Evolutionary conservation across 2,329 filamentous ascomycete species (phyloP).

Genomic region (Pseudocercospora fijiensis): DNA sequence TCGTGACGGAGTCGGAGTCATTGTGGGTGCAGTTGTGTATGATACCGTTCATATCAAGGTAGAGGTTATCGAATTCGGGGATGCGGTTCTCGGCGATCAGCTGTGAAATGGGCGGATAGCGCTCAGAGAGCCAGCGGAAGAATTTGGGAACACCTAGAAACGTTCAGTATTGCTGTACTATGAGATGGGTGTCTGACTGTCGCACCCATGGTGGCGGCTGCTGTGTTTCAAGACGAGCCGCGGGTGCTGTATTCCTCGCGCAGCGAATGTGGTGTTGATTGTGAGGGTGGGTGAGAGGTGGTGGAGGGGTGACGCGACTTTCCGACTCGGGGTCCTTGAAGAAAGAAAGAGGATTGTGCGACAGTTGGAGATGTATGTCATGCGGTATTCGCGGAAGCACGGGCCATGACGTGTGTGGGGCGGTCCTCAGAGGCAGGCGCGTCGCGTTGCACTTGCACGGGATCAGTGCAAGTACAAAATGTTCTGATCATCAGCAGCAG

Average conservation of each 20-base stretch:
- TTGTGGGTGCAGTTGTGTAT: slow-evolving; percentile 99
- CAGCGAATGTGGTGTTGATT: slow-evolving; percentile 10
- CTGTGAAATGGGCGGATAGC: slow-evolving; percentile 97
- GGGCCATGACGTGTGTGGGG: not conserved
- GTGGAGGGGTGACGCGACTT: slow-evolving; percentile 16
- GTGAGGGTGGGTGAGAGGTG: slow-evolving; percentile 11
- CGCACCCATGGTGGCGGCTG: slow-evolving; percentile 38
- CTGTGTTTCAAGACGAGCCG: slow-evolving; percentile 34
- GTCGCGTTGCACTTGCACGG: not conserved
- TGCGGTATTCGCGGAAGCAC: not conserved
- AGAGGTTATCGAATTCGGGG: slow-evolving; percentile 97
- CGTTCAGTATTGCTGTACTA: slow-evolving; percentile 31
- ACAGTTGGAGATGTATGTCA: not conserved
- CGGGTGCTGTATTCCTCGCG: slow-evolving; percentile 15
- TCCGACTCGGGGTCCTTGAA: slow-evolving; percentile 42
- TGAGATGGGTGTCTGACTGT: not conserved
- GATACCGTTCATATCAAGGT: slow-evolving; percentile 98
- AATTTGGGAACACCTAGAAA: slow-evolving; percentile 80
- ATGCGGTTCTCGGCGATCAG: slow-evolving; percentile 98
- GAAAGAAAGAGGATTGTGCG: slow-evolving; percentile 26
- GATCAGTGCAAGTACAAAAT: too few species aligned
- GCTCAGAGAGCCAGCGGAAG: slow-evolving; percentile 98
- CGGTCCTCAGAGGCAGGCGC: not conserved
- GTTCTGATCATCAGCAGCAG: too few species aligned
- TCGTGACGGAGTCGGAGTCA: slow-evolving; percentile 86